Percentiles rank a stretch among this genome's conserved stretches.
Evolutionary conservation across 441 rosid genomes (phyloP).

Genomic region (Rhodomyrtus psidioides): DNA sequence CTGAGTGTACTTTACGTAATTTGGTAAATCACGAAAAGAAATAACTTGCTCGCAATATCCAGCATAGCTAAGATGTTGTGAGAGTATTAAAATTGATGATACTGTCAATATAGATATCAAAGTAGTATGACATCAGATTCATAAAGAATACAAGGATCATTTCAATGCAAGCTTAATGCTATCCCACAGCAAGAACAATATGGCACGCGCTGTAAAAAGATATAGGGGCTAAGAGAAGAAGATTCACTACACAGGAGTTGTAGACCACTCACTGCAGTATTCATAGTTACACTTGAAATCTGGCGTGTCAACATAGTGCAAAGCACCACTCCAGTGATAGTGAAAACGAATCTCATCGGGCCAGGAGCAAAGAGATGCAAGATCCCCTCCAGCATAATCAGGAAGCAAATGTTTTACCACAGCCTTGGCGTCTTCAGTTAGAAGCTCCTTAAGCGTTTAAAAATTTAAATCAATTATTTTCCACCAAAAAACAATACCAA

Average conservation of each 20-base stretch:
- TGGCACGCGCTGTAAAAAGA: not conserved
- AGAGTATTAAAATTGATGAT: not conserved
- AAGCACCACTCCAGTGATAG: conserved; percentile 70
- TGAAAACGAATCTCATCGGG: conserved; percentile 65
- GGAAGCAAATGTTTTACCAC: conserved; percentile 67
- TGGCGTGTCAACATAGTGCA: conserved; percentile 89
- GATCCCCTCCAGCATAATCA: conserved; percentile 70
- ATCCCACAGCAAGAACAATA: not conserved
- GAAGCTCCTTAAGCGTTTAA: conserved; percentile 40
- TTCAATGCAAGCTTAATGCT: not conserved
- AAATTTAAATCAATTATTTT: not conserved
- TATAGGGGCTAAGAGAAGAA: not conserved
- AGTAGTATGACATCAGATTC: not conserved
- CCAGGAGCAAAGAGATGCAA: conserved; percentile 91
- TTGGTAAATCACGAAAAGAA: not conserved
- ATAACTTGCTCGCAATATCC: not conserved
- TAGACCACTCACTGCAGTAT: conserved; percentile 56
- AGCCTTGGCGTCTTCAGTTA: conserved; percentile 56
- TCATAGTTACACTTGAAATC: conserved; percentile 82
- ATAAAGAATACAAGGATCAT: not conserved
- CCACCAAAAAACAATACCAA: not conserved
- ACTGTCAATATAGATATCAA: not conserved
- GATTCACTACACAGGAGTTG: not conserved
- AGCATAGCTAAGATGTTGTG: not conserved
- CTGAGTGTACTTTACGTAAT: not conserved